These are phyloP conservation scores for Fusarium mundagurra DNA, from an alignment of 2,329 filamentous ascomycete species.

Conservation along the genomic window DNA sequence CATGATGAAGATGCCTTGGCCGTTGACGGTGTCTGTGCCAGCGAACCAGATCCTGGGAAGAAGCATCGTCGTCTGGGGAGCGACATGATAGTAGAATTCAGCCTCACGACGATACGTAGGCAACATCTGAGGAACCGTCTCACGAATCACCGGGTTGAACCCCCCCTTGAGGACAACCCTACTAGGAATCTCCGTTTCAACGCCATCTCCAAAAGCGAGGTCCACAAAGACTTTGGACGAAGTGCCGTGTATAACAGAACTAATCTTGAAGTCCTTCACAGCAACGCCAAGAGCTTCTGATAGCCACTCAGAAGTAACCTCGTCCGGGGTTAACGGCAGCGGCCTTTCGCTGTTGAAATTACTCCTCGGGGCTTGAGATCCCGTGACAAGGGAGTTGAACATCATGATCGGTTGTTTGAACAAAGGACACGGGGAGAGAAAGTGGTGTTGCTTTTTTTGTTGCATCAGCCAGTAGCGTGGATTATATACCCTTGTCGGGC, in stretches of 20 bases:
- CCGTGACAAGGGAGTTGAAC: neutral
- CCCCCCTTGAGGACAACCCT: neutral
- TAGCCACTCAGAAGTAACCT: neutral
- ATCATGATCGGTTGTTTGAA: neutral
- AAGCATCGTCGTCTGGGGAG: neutral
- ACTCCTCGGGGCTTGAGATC: neutral
- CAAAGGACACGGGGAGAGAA: neutral
- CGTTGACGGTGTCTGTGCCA: neutral
- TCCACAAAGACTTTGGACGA: neutral
- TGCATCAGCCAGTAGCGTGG: neutral
- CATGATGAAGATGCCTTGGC: neutral
- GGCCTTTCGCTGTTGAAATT: neutral
- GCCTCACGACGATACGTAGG: neutral
- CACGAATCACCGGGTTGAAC: neutral
- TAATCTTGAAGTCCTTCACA: neutral
- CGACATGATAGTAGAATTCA: neutral
- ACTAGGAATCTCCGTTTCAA: neutral
- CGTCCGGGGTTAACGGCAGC: neutral
- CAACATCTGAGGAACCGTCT: neutral
- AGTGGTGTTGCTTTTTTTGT: neutral
- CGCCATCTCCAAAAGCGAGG: neutral
- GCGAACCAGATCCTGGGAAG: neutral
- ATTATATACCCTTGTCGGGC: neutral
- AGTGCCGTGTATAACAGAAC: neutral
- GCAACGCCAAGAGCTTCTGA: neutral